A percentile compares a stretch with the other conserved stretches of the same genome.
Evolutionary conservation across 257 asterid species (phyloP).

Genomic region (Solanum chmielewskii): DNA sequence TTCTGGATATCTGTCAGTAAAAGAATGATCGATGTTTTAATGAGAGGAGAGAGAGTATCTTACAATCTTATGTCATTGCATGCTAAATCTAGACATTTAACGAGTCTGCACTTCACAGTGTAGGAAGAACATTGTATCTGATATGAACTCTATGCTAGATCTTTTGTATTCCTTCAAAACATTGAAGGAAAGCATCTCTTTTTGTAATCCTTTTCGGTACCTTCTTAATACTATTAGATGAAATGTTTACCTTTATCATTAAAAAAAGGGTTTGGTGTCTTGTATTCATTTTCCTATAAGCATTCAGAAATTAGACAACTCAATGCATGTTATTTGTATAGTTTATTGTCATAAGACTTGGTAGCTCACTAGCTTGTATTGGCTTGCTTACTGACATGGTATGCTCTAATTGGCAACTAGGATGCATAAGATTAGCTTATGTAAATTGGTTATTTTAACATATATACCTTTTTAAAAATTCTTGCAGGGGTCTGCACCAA

Average conservation of each 20-base stretch:
- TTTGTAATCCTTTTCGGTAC: neutral
- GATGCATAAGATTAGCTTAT: neutral
- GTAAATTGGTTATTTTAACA: neutral
- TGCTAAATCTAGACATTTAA: neutral
- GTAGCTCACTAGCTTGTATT: neutral
- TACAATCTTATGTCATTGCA: neutral
- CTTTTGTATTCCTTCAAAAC: neutral
- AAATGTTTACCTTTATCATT: neutral
- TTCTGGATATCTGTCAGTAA: neutral
- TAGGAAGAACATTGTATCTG: neutral
- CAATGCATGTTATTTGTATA: neutral
- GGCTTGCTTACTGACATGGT: neutral
- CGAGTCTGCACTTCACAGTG: neutral
- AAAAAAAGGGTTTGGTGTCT: neutral
- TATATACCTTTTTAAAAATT: neutral
- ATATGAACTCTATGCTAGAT: neutral
- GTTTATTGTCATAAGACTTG: neutral
- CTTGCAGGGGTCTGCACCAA: constrained; percentile 59
- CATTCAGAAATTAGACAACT: neutral
- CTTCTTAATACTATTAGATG: neutral
- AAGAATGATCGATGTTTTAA: neutral
- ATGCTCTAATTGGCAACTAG: neutral
- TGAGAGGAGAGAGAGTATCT: neutral
- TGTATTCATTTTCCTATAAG: neutral
- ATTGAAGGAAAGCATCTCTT: neutral